Percentiles rank a stretch among this genome's conserved stretches.
phyloP scores from a whole-genome alignment of 2,329 filamentous ascomycete genomes.

The Botryotinia narcissicola region DNA sequence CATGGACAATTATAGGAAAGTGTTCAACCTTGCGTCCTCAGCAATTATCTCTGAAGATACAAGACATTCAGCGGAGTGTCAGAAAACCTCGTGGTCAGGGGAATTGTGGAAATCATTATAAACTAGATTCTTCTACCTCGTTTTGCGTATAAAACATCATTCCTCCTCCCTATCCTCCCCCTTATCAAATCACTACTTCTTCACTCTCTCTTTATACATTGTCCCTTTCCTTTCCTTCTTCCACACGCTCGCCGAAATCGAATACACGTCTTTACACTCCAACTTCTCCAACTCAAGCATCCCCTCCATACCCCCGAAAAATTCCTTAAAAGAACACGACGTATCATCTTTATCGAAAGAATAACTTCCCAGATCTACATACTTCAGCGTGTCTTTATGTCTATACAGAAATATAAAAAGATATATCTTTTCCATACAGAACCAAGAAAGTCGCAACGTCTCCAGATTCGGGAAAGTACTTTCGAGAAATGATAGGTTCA shows the following conservation, averaged over 20 bases:
- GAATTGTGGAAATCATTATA: no score
- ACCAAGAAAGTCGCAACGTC: not conserved
- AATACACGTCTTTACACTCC: not conserved
- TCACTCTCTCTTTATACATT: not conserved
- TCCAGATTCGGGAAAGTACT: not conserved
- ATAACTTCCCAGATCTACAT: not conserved
- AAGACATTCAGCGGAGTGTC: not conserved
- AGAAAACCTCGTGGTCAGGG: not conserved
- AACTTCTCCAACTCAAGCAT: not conserved
- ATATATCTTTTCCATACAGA: not conserved
- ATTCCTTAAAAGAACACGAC: not conserved
- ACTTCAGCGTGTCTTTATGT: not conserved
- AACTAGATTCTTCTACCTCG: rapidly evolving
- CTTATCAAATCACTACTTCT: not conserved
- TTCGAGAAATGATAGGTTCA: not conserved
- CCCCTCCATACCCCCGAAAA: not conserved
- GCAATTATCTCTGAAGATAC: not conserved
- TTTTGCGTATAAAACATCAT: not conserved
- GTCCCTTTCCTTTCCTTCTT: not conserved
- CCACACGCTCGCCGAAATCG: not conserved
- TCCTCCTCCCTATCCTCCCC: not conserved
- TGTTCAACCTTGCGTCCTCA: not conserved
- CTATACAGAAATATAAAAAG: not conserved
- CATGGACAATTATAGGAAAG: not conserved
- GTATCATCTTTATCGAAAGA: not conserved